A percentile compares a stretch with the other conserved stretches of the same genome.
Evolutionary conservation across 2,329 filamentous ascomycete species (phyloP).

Genomic region (Pseudogymnoascus sp.): DNA sequence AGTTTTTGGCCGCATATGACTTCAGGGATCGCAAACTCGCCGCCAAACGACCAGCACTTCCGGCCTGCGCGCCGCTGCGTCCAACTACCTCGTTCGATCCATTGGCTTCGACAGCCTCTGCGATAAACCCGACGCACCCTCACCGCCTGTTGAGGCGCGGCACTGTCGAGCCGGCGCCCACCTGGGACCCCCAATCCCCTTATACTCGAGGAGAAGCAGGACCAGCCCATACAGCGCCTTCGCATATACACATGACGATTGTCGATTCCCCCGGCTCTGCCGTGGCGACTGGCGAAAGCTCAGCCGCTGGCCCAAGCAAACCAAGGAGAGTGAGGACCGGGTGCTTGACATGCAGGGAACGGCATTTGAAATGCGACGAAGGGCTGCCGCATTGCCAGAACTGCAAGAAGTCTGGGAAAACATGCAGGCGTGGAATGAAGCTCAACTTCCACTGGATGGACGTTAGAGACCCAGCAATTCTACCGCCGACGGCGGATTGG

Average conservation of each 20-base stretch:
- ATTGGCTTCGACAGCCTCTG: neutral
- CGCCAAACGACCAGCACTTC: neutral
- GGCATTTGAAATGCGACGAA: slow-evolving; percentile 89
- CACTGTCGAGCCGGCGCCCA: neutral
- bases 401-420: slow-evolving; percentile 77
- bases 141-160: neutral
- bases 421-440: slow-evolving; percentile 77
- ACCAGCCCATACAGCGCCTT: neutral
- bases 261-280: slow-evolving; percentile 14
- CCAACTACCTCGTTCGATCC: neutral
- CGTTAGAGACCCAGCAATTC: slow-evolving; percentile 56
- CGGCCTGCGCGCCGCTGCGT: neutral
- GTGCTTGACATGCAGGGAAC: slow-evolving; percentile 80
- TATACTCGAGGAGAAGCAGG: neutral
- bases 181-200: neutral
- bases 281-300: slow-evolving; percentile 12
- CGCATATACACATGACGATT: slow-evolving; percentile 21
- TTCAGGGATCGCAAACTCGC: neutral
- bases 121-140: neutral
- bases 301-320: slow-evolving; percentile 37
- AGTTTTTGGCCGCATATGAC: slow-evolving; percentile 1
- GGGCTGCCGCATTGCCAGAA: slow-evolving; percentile 57
- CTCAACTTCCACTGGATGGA: slow-evolving; percentile 88
- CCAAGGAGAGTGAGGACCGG: slow-evolving; percentile 84
- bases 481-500: slow-evolving; percentile 57